Evolutionary conservation across 2,329 filamentous ascomycete species (phyloP).

Genomic region (Claviceps capensis): DNA sequence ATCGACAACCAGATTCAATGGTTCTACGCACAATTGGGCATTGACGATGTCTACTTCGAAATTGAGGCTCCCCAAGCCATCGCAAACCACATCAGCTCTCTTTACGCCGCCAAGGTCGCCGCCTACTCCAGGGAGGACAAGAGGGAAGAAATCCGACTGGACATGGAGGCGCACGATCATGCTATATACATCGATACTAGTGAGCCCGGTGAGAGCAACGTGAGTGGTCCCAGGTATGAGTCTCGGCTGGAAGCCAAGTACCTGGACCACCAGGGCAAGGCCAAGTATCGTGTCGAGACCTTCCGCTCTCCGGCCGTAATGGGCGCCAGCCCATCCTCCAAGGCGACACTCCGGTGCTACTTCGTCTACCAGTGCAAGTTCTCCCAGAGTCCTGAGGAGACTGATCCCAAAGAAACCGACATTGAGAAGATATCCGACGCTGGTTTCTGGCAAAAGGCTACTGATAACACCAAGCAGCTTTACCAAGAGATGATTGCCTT

Average conservation of each 20-base stretch:
- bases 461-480: constrained; percentile 85
- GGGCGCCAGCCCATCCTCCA: constrained; percentile 50
- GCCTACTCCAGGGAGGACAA: constrained; percentile 89
- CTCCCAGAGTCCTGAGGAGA: constrained; percentile 56
- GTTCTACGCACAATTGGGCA: constrained; percentile 97
- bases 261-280: constrained; percentile 61
- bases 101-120: constrained; percentile 94
- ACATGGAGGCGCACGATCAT: constrained; percentile 90
- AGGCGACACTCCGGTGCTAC: constrained; percentile 86
- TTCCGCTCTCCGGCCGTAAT: constrained; percentile 83
- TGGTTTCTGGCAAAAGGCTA: constrained; percentile 91
- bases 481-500: constrained; percentile 89
- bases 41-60: constrained; percentile 97
- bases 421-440: constrained; percentile 86
- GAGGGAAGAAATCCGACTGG: constrained; percentile 82
- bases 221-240: constrained; percentile 81
- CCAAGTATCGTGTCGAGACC: constrained; percentile 86
- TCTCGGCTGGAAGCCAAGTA: constrained; percentile 91
- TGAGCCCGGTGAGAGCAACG: constrained; percentile 65
- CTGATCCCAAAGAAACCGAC: constrained; percentile 66
- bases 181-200: constrained; percentile 98
- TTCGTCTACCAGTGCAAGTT: constrained; percentile 98
- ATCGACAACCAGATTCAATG: constrained; percentile 78
- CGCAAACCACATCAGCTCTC: constrained; percentile 84
- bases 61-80: constrained; percentile 79